Evolutionary conservation across 2,329 filamentous ascomycete genomes (phyloP), one percentile per base, ranked within the genome.

Genomic region (Trichoderma sp.): DNA sequence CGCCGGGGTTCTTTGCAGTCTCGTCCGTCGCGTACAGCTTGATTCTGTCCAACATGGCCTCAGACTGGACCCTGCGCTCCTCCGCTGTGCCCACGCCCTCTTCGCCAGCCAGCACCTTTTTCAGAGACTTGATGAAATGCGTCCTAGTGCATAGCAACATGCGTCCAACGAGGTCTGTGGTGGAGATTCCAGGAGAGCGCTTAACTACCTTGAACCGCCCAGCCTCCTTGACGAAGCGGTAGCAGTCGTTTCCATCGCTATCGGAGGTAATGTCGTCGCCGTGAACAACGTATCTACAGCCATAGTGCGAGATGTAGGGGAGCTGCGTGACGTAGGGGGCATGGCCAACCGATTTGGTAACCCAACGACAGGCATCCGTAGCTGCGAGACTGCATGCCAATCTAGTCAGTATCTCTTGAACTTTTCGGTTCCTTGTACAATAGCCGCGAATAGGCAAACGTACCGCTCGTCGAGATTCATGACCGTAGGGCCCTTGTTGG

Each of bases 251-350:
- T 53, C 96, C 96, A 73, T 90, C 89, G 78, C 92, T 92, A 81
- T 99, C 96, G 0, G 94, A 97, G 3, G 96, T 98, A 77, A 98
- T 97, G 81, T 98, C 95, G 80, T 98, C 96, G 71, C 95, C 95
- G 80, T 98, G 95, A 2, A 97, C 95, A 53, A 98, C 96, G 79
- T 95, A 98, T 77, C 91, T 89, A 85, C 96, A 98, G 72, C 96
- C 94, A 79, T 96, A 97, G 81, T 97, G 94, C 68, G 91, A 91
- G 76, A 99, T 97, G 93, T 94, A 99, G 60, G 92, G 90, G 59
- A 98, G 87, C 71, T 91, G 91, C 27, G 96, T 99, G 68, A 99
- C 96, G 82, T 99, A 99, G 35, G 96, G 96, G 16, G 96, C 95
- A 78, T 92, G 83, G 14, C 93, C 88, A 69, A 99, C 86, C 47